Base-by-base conservation (phyloP, 495 filamentous ascomycete genomes). In the Trichoderma asperelloides region DNA sequence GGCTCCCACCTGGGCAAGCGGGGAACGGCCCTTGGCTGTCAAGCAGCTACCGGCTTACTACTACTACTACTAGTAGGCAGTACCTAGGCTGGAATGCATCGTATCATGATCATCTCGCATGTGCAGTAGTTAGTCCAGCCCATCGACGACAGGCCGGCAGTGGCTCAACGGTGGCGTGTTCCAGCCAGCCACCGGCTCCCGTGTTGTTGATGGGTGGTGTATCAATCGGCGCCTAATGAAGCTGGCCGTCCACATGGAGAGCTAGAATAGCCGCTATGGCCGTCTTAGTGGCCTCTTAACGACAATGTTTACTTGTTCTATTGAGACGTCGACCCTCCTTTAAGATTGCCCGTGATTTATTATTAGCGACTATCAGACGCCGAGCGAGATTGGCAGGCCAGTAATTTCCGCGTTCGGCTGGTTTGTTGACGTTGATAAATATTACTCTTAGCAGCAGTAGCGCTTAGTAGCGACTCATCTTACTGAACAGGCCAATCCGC, bases 131-230 rank as follows among this genome's bases (percentile, higher is more conserved):
- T 30, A 16, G 25, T 13, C 55, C 23, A 60, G 8, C 11, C n/a
- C 5, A n/a, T 30, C 23, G 13, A 60, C 27, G 25, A 60, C n/a
- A 25, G 27, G 55, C 27, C 23, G 55, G 55, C 55, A 60, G 55
- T 60, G 55, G 55, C 55, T 60, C 25, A 13, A 60, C 55, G 13
- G 55, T 60, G 55, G 55, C 55, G 55, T 60, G 55, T 60, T 60
- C 25, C 23, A 60, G 27, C 55, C 55, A 60, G 55, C 27, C 55
- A 60, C 27, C 16, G 23, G 55, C 27, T 13, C 49, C 55, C 55
- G 27, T 51, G 18, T 15, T 45, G 11, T 12, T 45, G 41, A 45
- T 45, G 41, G 41, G 4, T 37, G 41, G 4, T 37, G 33, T 8
- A 37, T 37, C 33, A 8, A 37, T 4, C 33, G 33, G 33, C 33